Conservation (phyloP, 2,329 filamentous ascomycete genomes). For the Chalaropsis thielavioides region DNA sequence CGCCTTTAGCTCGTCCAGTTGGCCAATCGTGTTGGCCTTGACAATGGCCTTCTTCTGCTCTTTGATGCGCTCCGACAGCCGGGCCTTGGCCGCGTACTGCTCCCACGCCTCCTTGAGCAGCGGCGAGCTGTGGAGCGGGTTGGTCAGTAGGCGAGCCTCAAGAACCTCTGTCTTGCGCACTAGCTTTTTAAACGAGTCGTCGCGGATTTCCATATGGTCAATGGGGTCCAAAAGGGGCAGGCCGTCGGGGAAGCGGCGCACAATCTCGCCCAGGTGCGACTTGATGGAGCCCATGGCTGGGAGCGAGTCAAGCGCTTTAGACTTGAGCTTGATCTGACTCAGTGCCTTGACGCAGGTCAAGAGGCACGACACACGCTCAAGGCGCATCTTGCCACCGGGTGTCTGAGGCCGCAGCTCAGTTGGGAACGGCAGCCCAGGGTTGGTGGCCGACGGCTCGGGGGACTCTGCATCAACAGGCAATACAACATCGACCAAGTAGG, state of each 20-base stretch:
- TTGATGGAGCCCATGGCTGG: constrained; percentile 36
- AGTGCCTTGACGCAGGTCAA: constrained; percentile 75
- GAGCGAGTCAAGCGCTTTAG: constrained; percentile 16
- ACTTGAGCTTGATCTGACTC: constrained; percentile 57
- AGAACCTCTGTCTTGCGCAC: constrained; percentile 93
- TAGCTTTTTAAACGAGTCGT: constrained; percentile 86
- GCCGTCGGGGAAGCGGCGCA: constrained; percentile 82
- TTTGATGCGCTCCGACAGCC: constrained; percentile 66
- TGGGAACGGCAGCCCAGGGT: constrained; percentile 31
- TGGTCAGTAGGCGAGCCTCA: constrained; percentile 75
- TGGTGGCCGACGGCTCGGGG: constrained; percentile 27
- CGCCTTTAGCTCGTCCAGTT: constrained; percentile 90
- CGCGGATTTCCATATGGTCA: constrained; percentile 88
- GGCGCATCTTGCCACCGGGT: constrained; percentile 49
- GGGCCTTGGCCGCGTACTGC: constrained; percentile 70
- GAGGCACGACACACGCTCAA: constrained; percentile 75
- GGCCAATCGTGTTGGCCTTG: constrained; percentile 72
- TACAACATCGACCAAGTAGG: constrained; percentile 69
- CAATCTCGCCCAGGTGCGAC: constrained; percentile 61
- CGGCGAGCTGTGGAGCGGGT: constrained; percentile 83
- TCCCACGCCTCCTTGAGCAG: constrained; percentile 72
- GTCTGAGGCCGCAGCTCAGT: constrained; percentile 51
- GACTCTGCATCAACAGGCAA: constrained; percentile 43
- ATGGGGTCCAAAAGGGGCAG: constrained; percentile 80
- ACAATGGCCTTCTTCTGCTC: constrained; percentile 74